Evolutionary conservation across 2,329 filamentous ascomycete species (phyloP), one percentile per base, ranked within the genome.

Genomic region (Colletotrichum lentis): DNA sequence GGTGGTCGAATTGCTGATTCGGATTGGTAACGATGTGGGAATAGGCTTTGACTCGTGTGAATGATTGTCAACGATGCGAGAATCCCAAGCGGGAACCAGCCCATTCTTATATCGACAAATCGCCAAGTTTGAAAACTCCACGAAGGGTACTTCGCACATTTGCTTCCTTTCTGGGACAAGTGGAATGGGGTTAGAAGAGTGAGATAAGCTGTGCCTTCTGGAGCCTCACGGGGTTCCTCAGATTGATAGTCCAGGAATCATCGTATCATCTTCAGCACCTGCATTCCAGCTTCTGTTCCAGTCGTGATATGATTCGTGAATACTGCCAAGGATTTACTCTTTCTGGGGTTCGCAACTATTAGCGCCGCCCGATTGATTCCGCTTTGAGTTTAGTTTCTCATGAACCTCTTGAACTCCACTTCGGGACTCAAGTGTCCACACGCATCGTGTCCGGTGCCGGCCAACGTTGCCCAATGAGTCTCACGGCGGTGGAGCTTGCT

Each of bases 351-450:
- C 12, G 24, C 39, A 6, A n/a, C n/a, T 64, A 24, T 4, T 24
- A 70, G 69, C 60, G 60, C 54, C 69, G 69, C 69, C 35, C 62
- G 37, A 70, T 43, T 64, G 60, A 46, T 71, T 69, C 69, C 59
- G 18, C 24, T 53, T 67, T 46, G 47, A 63, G 67, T 22, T 67
- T 71, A 46, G 67, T 50, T 50, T 4, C 14, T 4, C 14, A 14
- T 18, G 27, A 31, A 16, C 5, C 3, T 8, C 18, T 0, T 2
- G 44, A 41, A n/a, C n/a, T 31, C 57, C 46, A 52, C 31, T 49
- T 20, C 4, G 7, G 6, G 27, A 58, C 27, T 59, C 56, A 24
- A 24, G 24, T 24, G 12, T 49, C 57, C 24, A 39, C 35, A n/a
- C 27, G 27, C 35, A 50, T n/a, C 46, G 20, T 22, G 53, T 22